These are phyloP conservation scores for Symbiodinium natans DNA, from an alignment of 73 alveolate genomes.

Conservation along the genomic window DNA sequence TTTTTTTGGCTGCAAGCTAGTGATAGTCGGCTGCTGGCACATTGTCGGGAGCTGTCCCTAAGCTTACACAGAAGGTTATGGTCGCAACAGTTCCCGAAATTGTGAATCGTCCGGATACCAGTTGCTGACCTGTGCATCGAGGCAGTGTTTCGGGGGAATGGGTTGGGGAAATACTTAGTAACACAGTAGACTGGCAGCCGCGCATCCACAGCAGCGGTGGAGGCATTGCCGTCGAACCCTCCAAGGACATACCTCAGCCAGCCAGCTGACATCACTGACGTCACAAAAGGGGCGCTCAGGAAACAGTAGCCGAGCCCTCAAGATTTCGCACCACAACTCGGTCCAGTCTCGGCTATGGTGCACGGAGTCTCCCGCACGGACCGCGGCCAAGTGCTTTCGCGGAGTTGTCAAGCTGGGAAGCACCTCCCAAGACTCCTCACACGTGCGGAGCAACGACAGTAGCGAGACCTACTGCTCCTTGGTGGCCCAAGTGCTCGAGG, in stretches of 20 bases:
- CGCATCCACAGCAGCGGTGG: constrained; percentile 3
- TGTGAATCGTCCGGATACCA: no score
- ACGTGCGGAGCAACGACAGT: background rate
- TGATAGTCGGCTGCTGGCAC: no score
- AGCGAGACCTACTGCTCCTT: no score
- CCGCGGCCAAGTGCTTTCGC: constrained; percentile 53
- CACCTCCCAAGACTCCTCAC: constrained; percentile 45
- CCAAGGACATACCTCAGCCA: constrained; percentile 5
- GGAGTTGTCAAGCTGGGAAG: constrained; percentile 42
- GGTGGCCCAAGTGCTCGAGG: no score
- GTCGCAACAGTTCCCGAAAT: no score
- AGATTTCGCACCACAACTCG: background rate
- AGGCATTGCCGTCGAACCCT: background rate
- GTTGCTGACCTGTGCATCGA: no score
- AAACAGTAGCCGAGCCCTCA: background rate
- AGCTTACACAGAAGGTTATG: no score
- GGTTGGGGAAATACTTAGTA: no score
- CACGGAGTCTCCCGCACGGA: background rate
- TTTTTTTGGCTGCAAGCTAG: no score
- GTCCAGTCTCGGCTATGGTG: background rate
- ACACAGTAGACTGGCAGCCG: no score
- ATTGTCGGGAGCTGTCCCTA: no score
- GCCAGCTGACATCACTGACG: background rate
- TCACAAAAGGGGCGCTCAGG: background rate
- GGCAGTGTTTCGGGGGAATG: no score